Conservation (phyloP, 2,329 filamentous ascomycete genomes). For the Aspergillus luchuensis region DNA sequence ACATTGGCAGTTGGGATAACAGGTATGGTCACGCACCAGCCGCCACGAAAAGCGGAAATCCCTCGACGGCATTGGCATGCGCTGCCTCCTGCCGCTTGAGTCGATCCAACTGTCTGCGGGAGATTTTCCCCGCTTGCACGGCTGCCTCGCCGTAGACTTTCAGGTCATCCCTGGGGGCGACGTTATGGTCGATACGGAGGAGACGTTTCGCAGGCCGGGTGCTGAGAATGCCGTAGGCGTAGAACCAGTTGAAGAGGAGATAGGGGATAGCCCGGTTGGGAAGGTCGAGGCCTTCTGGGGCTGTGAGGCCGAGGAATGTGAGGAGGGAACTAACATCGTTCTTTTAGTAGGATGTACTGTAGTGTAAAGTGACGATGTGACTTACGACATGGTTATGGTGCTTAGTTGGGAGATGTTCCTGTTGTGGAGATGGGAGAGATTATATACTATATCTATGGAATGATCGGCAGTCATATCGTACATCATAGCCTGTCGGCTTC, state of each 20-base stretch:
- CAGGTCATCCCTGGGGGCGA: constrained; percentile 42
- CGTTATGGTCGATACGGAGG: constrained; percentile 43
- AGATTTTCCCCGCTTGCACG: constrained; percentile 40
- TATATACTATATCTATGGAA: constrained; percentile 7
- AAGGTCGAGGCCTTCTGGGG: constrained; percentile 16
- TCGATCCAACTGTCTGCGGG: constrained; percentile 36
- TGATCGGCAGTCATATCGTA: neutral
- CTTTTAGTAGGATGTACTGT: neutral
- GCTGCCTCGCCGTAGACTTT: constrained; percentile 39
- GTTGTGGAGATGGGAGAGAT: neutral
- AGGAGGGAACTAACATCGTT: constrained; percentile 12
- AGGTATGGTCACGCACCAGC: constrained; percentile 26
- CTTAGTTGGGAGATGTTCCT: neutral
- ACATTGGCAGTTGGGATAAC: neutral
- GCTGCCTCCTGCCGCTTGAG: constrained; percentile 41
- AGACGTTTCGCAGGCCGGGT: constrained; percentile 36
- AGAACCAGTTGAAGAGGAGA: constrained; percentile 43
- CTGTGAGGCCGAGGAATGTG: constrained; percentile 24
- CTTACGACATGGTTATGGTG: constrained; percentile 12
- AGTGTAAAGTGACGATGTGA: neutral
- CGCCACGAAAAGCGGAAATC: constrained; percentile 42
- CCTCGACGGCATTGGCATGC: constrained; percentile 38
- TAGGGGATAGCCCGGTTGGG: constrained; percentile 36
- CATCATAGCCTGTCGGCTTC: neutral
- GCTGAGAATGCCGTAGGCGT: constrained; percentile 41